Evolutionary conservation across 2,329 filamentous ascomycete genomes (phyloP), one percentile per base, ranked within the genome.

Genomic region (Talaromyces pinophilus): DNA sequence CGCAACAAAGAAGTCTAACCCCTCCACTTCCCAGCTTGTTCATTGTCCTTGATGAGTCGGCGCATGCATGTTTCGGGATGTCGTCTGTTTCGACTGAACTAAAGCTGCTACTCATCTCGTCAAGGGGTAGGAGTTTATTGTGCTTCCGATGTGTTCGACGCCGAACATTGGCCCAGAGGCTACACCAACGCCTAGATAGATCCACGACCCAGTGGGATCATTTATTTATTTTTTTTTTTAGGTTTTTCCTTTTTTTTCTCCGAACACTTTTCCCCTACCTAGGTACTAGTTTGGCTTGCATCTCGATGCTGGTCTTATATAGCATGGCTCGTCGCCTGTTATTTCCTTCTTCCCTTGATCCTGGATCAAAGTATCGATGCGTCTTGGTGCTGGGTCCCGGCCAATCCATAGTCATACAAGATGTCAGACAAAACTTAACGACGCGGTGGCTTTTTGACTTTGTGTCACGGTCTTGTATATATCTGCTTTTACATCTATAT

Each of bases 61-160:
- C 13, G 57, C 40, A 17, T 63, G 65, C 54, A 60, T 52, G 30
- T 54, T 40, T 28, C 11, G 30, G 25, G 13, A 40, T 38, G 42
- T 25, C 25, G 54, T 63, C 60, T 46, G 10, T 59, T 28, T 54
- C 44, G 28, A 46, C 42, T 59, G 10, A 59, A 42, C 35, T 59
- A 10, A 63, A 54, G 35, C 60, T 52, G 46, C 63, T 38, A 63
- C 17, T 33, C 52, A n/a, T 59, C 40, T 30, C 38, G 55, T 59
- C 65, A 67, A 66, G 64, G 59, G 57, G 19, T n/a, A 54, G 54
- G 30, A 40, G 54, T 57, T 25, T 5, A n/a, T 22, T 38, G 54
- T 38, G 30, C 33, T 38, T 48, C 17, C 35, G 48, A 54, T 38
- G 30, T 52, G 30, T 62, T 38, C 60, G 30, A 33, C 15, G 17